Conservation (phyloP, 2,329 filamentous ascomycete species). For the Colletotrichum cordylinicola region DNA sequence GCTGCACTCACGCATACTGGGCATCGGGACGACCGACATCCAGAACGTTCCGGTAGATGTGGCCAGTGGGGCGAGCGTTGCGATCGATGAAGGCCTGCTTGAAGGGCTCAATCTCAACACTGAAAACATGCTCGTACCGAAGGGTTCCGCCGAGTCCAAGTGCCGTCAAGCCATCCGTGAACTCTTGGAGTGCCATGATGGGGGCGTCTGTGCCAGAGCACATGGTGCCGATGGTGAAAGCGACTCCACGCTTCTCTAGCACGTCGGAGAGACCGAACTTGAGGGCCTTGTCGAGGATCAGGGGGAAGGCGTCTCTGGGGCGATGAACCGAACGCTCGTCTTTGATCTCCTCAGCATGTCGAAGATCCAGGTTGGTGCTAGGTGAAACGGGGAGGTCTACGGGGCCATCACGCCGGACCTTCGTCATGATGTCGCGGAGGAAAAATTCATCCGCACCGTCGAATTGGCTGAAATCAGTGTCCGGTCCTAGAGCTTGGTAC, state of each 20-base stretch:
- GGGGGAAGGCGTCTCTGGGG: slow-evolving; percentile 14
- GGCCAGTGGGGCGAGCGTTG: slow-evolving; percentile 54
- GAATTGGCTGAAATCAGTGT: neutral
- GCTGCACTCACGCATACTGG: slow-evolving; percentile 47
- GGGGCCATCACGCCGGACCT: neutral
- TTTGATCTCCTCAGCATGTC: neutral
- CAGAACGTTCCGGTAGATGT: slow-evolving; percentile 64
- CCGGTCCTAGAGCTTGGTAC: neutral
- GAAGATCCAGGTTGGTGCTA: neutral
- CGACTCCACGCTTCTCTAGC: slow-evolving; percentile 29
- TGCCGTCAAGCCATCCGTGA: slow-evolving; percentile 49
- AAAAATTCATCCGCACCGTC: neutral
- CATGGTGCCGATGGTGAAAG: slow-evolving; percentile 67
- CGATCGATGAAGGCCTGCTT: slow-evolving; percentile 70
- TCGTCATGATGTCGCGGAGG: neutral
- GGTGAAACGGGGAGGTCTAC: neutral
- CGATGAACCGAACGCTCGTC: neutral
- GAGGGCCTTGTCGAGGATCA: slow-evolving; percentile 6
- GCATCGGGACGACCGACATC: slow-evolving; percentile 52
- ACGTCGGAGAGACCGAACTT: slow-evolving; percentile 26
- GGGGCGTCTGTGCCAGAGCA: slow-evolving; percentile 83
- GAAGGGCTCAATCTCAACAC: slow-evolving; percentile 66
- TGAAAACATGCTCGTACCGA: slow-evolving; percentile 61
- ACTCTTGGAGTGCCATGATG: slow-evolving; percentile 66
- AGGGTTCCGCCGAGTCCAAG: slow-evolving; percentile 38